Evolutionary conservation across 306 rosid genomes (phyloP).

Genomic region (Vigna unguiculata): DNA sequence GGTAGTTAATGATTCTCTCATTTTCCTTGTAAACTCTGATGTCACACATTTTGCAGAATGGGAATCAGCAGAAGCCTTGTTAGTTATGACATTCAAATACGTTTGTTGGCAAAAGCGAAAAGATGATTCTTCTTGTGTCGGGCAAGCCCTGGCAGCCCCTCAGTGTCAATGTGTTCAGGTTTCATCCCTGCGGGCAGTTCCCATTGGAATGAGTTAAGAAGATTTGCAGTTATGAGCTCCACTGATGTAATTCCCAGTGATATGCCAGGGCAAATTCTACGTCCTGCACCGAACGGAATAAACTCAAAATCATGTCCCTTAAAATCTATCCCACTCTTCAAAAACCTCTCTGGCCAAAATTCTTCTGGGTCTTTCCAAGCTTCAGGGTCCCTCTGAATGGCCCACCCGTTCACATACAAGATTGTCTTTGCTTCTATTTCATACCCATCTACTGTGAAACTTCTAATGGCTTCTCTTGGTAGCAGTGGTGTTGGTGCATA

Average conservation of each 20-base stretch:
- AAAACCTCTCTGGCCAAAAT: neutral
- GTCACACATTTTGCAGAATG: too few species aligned
- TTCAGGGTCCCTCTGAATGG: neutral
- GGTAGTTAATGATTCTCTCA: too few species aligned
- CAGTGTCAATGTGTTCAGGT: conserved; percentile 14
- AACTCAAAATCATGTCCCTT: conserved; percentile 4
- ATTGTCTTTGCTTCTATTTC: conserved; percentile 20
- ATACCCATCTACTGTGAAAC: neutral
- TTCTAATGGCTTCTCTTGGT: conserved; percentile 22
- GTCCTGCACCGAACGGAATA: conserved; percentile 30
- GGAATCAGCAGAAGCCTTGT: too few species aligned
- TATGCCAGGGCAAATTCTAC: conserved; percentile 32
- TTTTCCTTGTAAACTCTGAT: too few species aligned
- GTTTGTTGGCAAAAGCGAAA: neutral
- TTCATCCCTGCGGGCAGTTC: conserved; percentile 17
- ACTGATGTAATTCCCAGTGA: neutral
- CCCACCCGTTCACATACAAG: conserved; percentile 27
- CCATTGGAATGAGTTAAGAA: conserved; percentile 32
- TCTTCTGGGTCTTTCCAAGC: conserved; percentile 8
- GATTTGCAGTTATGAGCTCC: conserved; percentile 22
- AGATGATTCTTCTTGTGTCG: conserved; percentile 38
- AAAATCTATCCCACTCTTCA: neutral
- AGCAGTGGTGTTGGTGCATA: conserved; percentile 1
- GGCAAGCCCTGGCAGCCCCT: conserved; percentile 18
- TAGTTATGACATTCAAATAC: neutral